These are phyloP conservation scores for Capsella rubella DNA, from an alignment of 441 rosid genomes.

Conservation along the genomic window DNA sequence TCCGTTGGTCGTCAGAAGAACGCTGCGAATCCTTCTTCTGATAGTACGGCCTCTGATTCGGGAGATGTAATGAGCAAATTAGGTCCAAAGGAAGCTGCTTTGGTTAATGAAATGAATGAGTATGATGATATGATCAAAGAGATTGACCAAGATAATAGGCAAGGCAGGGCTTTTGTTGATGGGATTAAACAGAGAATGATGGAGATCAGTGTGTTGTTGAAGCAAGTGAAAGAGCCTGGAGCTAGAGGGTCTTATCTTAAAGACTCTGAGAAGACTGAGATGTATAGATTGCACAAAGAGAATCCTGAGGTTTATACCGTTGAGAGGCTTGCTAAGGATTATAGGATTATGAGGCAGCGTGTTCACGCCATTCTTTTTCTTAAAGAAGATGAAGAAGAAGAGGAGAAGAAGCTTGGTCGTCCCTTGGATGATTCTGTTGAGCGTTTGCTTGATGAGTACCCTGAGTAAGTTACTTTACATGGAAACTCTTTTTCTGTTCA, in stretches of 20 bases:
- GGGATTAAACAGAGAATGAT: conserved; percentile 62
- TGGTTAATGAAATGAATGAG: conserved; percentile 57
- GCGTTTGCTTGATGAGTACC: conserved; percentile 81
- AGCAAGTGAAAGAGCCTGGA: conserved; percentile 86
- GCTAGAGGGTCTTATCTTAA: conserved; percentile 84
- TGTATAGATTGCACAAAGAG: conserved; percentile 86
- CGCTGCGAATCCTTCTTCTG: conserved; percentile 24
- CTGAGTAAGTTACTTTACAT: conserved; percentile 63
- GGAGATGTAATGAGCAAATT: conserved; percentile 36
- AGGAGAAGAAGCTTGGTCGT: conserved; percentile 81
- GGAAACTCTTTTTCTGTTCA: conserved; percentile 3
- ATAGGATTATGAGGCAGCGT: conserved; percentile 89
- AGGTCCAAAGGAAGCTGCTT: conserved; percentile 43
- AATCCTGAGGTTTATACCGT: conserved; percentile 79
- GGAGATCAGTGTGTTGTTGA: conserved; percentile 61
- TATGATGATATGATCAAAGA: conserved; percentile 52
- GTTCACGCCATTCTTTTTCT: conserved; percentile 94
- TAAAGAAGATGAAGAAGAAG: conserved; percentile 85
- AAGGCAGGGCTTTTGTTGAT: conserved; percentile 56
- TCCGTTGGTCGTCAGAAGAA: conserved; percentile 50
- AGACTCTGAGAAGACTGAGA: conserved; percentile 88
- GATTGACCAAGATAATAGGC: conserved; percentile 51
- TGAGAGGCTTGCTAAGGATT: conserved; percentile 85
- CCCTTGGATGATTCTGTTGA: conserved; percentile 90
- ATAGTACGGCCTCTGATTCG: conserved; percentile 21